These are phyloP conservation scores for Triticum monococcum DNA, from an alignment of 176 grass and related monocot genomes.

Conservation along the genomic window DNA sequence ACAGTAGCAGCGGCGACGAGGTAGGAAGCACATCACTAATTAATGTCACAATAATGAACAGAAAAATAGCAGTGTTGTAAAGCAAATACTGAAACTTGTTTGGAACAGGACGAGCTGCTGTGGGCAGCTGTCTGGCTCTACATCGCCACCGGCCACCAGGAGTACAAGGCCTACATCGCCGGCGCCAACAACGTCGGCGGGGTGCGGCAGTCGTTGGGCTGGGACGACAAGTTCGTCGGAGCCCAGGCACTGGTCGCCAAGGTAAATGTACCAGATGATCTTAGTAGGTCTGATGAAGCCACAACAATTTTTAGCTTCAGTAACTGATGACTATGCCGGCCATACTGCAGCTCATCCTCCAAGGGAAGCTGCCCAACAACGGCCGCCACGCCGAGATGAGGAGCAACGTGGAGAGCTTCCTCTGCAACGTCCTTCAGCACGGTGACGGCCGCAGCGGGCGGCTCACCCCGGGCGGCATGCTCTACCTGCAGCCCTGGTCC, in stretches of 20 bases:
- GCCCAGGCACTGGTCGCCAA: conserved; percentile 65
- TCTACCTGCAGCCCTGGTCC: conserved; percentile 52
- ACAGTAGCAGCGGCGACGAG: conserved; percentile 68
- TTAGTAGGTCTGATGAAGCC: not conserved
- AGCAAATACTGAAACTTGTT: not conserved
- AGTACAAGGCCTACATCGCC: conserved; percentile 44
- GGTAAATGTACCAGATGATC: conserved; percentile 29
- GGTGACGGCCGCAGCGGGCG: conserved; percentile 15
- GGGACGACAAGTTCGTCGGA: conserved; percentile 83
- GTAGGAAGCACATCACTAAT: not conserved
- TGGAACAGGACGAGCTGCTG: conserved; percentile 66
- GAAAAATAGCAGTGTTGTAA: not conserved
- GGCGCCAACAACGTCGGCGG: conserved; percentile 32
- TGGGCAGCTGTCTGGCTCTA: conserved; percentile 80
- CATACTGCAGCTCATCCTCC: conserved; percentile 42
- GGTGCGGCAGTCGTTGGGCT: conserved; percentile 29
- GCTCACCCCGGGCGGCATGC: conserved; percentile 56
- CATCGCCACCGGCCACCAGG: conserved; percentile 44
- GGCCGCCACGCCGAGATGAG: conserved; percentile 30
- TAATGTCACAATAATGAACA: not conserved
- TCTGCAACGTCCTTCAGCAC: conserved; percentile 57
- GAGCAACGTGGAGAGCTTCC: conserved; percentile 42
- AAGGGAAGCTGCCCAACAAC: conserved; percentile 41
- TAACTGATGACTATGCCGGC: not conserved
- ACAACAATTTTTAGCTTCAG: not conserved